phyloP scores from a whole-genome alignment of 2,329 filamentous ascomycete genomes.

The Ophiostoma novo-ulmi region DNA sequence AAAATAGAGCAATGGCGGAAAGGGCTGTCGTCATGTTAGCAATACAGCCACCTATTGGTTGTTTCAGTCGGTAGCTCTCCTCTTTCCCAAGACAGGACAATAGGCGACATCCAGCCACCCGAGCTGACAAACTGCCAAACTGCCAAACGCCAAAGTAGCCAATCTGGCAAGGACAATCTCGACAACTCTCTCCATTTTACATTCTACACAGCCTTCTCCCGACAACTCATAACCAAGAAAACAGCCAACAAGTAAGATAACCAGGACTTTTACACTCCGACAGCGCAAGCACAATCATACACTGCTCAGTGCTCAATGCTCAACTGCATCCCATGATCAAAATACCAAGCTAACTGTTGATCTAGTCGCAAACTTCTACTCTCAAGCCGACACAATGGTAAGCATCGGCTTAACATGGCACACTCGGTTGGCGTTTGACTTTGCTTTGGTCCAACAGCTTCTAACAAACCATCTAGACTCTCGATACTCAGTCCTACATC shows the following conservation, averaged over 20 bases:
- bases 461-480: conserved; percentile 25
- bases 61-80: not conserved
- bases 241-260: not conserved
- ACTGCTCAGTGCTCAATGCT: not conserved
- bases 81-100: not conserved
- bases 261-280: not conserved
- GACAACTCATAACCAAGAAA: not conserved
- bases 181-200: not conserved
- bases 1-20: not conserved
- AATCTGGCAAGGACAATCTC: not conserved
- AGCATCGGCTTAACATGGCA: conserved; percentile 10
- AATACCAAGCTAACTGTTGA: not conserved
- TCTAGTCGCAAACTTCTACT: not conserved
- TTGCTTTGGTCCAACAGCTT: not conserved
- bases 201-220: not conserved
- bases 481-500: conserved; percentile 60
- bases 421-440: no score
- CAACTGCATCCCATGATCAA: conserved; percentile 4
- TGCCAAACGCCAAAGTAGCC: not conserved
- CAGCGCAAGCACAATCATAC: not conserved
- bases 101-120: not conserved
- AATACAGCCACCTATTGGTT: not conserved
- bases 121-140: not conserved
- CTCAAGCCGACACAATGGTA: conserved; percentile 13
- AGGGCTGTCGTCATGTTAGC: not conserved